Evolutionary conservation across 257 asterid species (phyloP), one percentile per base, ranked within the genome.

Genomic region (Ehretia macrophylla): DNA sequence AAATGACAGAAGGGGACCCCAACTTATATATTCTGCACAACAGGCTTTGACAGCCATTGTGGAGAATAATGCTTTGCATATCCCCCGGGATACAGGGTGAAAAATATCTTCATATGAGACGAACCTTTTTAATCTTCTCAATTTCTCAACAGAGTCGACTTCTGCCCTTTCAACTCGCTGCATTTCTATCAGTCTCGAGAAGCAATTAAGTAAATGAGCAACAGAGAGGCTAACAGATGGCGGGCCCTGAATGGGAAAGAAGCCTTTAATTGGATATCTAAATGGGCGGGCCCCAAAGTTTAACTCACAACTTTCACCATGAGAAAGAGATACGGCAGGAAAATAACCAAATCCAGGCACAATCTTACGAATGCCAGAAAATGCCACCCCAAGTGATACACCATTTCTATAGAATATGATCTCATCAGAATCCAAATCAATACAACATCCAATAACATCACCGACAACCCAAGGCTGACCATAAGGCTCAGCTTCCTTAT

Each of bases 381-480:
- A 91, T 59, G 98, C 98, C 32, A 84, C 84, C 60, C 98, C 98
- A 68, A 91, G 98, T 22, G 95, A 83, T 77, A 77, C 58, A 32
- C 98, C 98, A 76, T 91, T 91, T 68, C 98, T 70, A 45, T 81
- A 79, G 72, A 88, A 91, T 73, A 68, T 68, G 68, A 91, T 79
- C 72, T 85, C 88, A 64, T 79, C 95, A 62, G 61, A 69, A 65
- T 85, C 98, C 75, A 85, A 82, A 72, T 91, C 93, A 61, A 91
- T 82, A 78, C 97, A 91, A 70, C 98, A 91, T 48, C 95, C 98
- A 74, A 91, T 88, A 67, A 91, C 95, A 48, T 91, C 98, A 14
- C 98, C 98, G 39, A 81, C 90, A 69, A 88, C 93, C 98, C 98
- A 91, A 22, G 97, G 65, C 63, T 91, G 97, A 44, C 98, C 98